Evolutionary conservation across 2,329 filamentous ascomycete genomes (phyloP), one percentile per base, ranked within the genome.

Genomic region (Nothopassalora personata): DNA sequence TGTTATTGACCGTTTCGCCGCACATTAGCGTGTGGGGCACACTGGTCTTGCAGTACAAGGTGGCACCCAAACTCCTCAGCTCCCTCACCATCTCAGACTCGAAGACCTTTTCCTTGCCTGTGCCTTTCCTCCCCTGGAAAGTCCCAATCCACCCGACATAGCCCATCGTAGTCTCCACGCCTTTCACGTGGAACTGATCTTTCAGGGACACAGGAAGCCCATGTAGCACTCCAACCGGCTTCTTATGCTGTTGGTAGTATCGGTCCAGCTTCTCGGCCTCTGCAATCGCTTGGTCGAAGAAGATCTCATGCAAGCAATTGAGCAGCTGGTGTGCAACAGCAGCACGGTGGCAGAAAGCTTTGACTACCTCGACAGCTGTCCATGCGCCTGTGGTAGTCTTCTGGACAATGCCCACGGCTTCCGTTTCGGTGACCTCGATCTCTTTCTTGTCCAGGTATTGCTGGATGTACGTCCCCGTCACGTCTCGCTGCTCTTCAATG

Each of bases 111-210:
- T 75, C 83, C 67, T 75, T 81, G 33, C 75, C 79, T 59, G 74
- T 81, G 3, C 75, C 77, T 59, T 79, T 78, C 46, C 77, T 73
- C 53, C 81, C 84, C 70, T 86, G 73, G 63, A 85, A 82, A 0
- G 81, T 82, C 6, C 80, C 81, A n/a, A 87, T 81, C 79, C 84
- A 85, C n/a, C 84, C 83, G 27, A 86, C 76, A 66, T 86, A 87
- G 11, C 84, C 85, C 77, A 87, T 74, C 1, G 71, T 72, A 34
- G 75, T 79, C 55, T 79, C 77, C 31, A 77, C 75, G n/a, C 73
- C 76, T 54, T 74, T 68, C 59, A 80, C 74, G 56, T 80, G 76
- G 65, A 80, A 80, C 56, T 80, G 78, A 60, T 81, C 79, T 59
- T 80, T 80, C 30, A 80, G 62, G 27, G 74, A 77, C 63, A 80